phyloP scores from a whole-genome alignment of 2,329 filamentous ascomycete genomes.

The Fusarium compactum region DNA sequence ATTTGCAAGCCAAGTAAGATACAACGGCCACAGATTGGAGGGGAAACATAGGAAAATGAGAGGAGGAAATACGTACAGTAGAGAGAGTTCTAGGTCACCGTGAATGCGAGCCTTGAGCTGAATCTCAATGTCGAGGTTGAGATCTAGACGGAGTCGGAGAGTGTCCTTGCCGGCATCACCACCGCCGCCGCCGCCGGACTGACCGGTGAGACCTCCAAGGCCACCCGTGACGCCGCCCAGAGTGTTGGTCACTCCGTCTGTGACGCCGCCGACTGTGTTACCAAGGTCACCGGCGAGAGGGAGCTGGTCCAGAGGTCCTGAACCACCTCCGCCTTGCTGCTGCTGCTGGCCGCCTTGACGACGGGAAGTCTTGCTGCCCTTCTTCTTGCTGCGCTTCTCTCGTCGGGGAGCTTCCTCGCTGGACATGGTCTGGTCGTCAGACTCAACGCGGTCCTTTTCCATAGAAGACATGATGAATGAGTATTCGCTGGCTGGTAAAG shows the following conservation, averaged over 20 bases:
- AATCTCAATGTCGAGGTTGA: constrained; percentile 87
- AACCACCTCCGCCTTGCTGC: constrained; percentile 20
- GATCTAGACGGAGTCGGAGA: constrained; percentile 75
- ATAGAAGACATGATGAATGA: constrained; percentile 42
- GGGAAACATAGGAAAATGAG: neutral
- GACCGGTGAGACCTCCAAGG: constrained; percentile 54
- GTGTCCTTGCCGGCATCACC: constrained; percentile 70
- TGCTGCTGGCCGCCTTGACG: constrained; percentile 41
- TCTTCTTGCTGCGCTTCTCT: constrained; percentile 47
- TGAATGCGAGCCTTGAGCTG: constrained; percentile 88
- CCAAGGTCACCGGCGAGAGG: constrained; percentile 52
- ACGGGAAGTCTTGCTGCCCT: constrained; percentile 46
- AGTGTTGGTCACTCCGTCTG: constrained; percentile 57
- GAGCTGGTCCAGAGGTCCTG: constrained; percentile 54
- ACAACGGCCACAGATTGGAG: constrained; percentile 31
- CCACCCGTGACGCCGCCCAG: constrained; percentile 57
- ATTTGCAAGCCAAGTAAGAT: constrained; percentile 46
- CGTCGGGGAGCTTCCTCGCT: constrained; percentile 44
- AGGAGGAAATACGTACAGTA: constrained; percentile 65
- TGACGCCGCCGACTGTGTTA: constrained; percentile 55
- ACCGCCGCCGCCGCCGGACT: constrained; percentile 49
- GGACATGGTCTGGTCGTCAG: constrained; percentile 42
- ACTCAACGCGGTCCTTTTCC: constrained; percentile 48
- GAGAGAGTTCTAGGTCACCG: constrained; percentile 82
- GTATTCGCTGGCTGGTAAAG: constrained; percentile 7